phyloP scores from a whole-genome alignment of 805 yeast genomes.

The Starmerella davenportii region DNA sequence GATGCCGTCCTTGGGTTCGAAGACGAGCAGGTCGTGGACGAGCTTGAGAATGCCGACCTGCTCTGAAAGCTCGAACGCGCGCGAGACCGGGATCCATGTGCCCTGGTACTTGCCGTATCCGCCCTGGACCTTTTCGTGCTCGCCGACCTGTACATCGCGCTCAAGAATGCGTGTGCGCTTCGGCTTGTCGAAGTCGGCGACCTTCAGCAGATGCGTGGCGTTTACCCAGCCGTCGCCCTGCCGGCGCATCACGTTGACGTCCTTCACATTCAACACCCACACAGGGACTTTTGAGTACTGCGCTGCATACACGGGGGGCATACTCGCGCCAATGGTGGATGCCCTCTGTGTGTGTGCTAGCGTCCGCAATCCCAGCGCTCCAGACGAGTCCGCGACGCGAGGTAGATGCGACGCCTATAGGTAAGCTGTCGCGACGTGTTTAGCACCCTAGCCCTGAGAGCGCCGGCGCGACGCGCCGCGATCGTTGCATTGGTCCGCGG shows the following conservation, averaged over 20 bases:
- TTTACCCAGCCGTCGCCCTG: slow-evolving; percentile 88
- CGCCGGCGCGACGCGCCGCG: no score
- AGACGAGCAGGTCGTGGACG: slow-evolving; percentile 50
- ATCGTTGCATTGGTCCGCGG: no score
- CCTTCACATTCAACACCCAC: slow-evolving; percentile 39
- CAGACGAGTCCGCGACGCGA: no score
- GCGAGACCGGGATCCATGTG: slow-evolving; percentile 79
- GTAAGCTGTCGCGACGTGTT: no score
- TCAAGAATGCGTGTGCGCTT: slow-evolving; percentile 82
- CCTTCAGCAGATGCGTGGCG: slow-evolving; percentile 87
- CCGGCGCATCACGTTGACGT: slow-evolving; percentile 74
- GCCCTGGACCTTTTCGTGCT: slow-evolving; percentile 88
- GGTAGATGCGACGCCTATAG: no score
- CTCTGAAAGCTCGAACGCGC: slow-evolving; percentile 51
- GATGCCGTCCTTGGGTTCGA: slow-evolving; percentile 23
- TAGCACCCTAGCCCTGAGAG: no score
- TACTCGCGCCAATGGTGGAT: background rate
- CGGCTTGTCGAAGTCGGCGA: slow-evolving; percentile 87
- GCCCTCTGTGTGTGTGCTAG: background rate
- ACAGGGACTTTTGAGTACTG: slow-evolving; percentile 31
- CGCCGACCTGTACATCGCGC: slow-evolving; percentile 76
- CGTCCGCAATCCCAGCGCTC: no score
- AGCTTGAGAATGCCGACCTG: slow-evolving; percentile 46
- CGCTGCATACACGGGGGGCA: slow-evolving; percentile 25
- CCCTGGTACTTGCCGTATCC: slow-evolving; percentile 96